Evolutionary conservation across 2,329 filamentous ascomycete species (phyloP), one percentile per base, ranked within the genome.

Genomic region (Fusarium drepaniforme): DNA sequence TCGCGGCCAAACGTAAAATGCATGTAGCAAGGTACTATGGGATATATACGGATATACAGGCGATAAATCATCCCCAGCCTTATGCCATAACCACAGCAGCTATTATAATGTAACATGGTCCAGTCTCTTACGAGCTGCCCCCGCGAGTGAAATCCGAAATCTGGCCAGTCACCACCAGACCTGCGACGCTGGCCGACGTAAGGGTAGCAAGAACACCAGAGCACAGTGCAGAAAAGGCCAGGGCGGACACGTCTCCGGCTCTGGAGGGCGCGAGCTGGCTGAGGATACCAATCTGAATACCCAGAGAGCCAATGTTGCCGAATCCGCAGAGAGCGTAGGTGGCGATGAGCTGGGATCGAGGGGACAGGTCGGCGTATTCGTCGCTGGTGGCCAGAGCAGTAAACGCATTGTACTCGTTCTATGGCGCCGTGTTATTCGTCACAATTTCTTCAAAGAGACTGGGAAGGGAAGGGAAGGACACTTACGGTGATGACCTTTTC

Each of bases 241-340:
- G 88, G 57, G 88, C 88, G 5, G 93, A 92, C 13, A 97, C 92
- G 77, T 97, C 93, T 68, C 92, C 93, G 42, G 90, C 89, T 53
- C 94, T 90, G 5, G 88, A 87, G 1, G 95, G 94, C 0, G 94
- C 92, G 71, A 97, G 90, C 84, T 97, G 94, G 5, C 93, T 90
- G 63, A 97, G 88, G 68, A 97, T 94, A 86, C 95, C 95, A 71
- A 97, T 97, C 84, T 97, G 95, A 66, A 95, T 96, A 81, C 95
- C 95, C 58, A 97, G 89, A 35, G 94, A 96, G 64, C 93, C 93
- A 77, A 97, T 93, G 86, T 97, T 97, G 73, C 94, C 95, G 81
- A 95, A 95, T 30, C 91, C 91, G 83, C 94, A 97, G 75, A 96
- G 89, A 23, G 94, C 93, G 81, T 97, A 97, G 61, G 94, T 97